These are phyloP conservation scores for Salvia rosmarinus DNA, from an alignment of 257 asterid genomes.

Conservation along the genomic window DNA sequence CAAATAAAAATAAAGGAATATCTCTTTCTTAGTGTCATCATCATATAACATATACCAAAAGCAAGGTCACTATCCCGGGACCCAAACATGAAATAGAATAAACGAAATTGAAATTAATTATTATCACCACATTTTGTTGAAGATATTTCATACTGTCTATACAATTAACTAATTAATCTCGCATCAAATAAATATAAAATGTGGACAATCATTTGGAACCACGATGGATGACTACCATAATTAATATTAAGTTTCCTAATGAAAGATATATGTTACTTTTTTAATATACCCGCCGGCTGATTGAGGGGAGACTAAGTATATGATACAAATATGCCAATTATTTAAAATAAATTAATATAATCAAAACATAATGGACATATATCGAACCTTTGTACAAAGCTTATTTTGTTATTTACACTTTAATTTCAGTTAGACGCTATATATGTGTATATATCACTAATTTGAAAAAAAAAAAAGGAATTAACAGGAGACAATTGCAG, in stretches of 20 bases:
- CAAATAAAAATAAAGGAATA: neutral
- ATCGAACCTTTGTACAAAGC: neutral
- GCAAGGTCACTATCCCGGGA: conserved; percentile 15
- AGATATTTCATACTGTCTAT: neutral
- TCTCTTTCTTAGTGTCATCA: neutral
- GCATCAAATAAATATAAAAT: conserved; percentile 17
- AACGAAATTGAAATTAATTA: conserved; percentile 1
- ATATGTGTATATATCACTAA: too few species aligned
- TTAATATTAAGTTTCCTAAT: neutral
- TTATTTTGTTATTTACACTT: neutral
- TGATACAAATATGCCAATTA: conserved; percentile 9
- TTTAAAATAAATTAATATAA: neutral
- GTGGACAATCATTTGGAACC: conserved; percentile 21
- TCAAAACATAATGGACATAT: neutral
- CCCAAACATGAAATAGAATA: neutral
- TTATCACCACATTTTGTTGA: neutral
- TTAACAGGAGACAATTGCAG: too few species aligned
- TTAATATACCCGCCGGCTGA: conserved; percentile 25
- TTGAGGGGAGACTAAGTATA: neutral
- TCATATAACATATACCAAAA: conserved; percentile 8
- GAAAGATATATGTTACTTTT: neutral
- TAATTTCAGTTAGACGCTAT: too few species aligned
- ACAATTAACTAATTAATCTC: conserved; percentile 27
- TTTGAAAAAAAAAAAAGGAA: too few species aligned
- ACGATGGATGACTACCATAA: conserved; percentile 3